phyloP scores from a whole-genome alignment of 2,329 filamentous ascomycete species.

The Pseudogymnoascus pannorum region DNA sequence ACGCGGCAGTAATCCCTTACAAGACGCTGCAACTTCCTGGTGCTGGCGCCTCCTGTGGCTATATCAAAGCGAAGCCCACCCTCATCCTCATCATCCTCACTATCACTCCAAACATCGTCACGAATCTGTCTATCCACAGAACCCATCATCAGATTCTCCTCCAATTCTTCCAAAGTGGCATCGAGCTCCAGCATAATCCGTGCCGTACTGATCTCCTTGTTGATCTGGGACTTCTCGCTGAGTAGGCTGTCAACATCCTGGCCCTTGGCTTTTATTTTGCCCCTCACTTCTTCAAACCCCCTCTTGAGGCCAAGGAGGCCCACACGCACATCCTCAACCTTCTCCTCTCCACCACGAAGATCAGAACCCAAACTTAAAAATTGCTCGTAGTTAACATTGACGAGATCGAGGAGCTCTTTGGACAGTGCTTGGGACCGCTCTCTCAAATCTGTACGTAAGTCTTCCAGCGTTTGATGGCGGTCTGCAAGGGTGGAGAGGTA shows the following conservation, averaged over 20 bases:
- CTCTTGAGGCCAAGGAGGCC: slow-evolving; percentile 78
- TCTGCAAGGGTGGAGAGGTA: slow-evolving; percentile 80
- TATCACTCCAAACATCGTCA: slow-evolving; percentile 29
- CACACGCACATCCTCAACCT: slow-evolving; percentile 82
- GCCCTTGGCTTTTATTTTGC: slow-evolving; percentile 55
- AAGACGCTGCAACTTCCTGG: slow-evolving; percentile 42
- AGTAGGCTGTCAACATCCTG: slow-evolving; percentile 56
- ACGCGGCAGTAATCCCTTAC: slow-evolving; percentile 52
- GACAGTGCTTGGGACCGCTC: slow-evolving; percentile 72
- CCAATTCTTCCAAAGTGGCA: slow-evolving; percentile 53
- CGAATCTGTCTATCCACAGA: slow-evolving; percentile 23
- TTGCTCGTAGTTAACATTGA: slow-evolving; percentile 90
- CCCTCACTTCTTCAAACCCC: slow-evolving; percentile 68
- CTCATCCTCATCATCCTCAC: slow-evolving; percentile 34
- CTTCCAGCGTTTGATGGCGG: slow-evolving; percentile 92
- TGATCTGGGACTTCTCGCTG: slow-evolving; percentile 58
- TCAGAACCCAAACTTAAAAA: slow-evolving; percentile 79
- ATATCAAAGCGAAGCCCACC: slow-evolving; percentile 20
- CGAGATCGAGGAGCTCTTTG: slow-evolving; percentile 83
- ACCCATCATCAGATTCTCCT: slow-evolving; percentile 53
- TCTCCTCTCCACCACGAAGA: slow-evolving; percentile 80
- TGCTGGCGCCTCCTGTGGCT: slow-evolving; percentile 27
- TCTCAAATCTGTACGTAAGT: slow-evolving; percentile 79
- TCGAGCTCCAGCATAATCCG: slow-evolving; percentile 61
- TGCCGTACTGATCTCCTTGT: slow-evolving; percentile 53